A percentile compares a stretch with the other conserved stretches of the same genome.
phyloP scores from a whole-genome alignment of 345 rosid species.

The Syzygium aqueum region DNA sequence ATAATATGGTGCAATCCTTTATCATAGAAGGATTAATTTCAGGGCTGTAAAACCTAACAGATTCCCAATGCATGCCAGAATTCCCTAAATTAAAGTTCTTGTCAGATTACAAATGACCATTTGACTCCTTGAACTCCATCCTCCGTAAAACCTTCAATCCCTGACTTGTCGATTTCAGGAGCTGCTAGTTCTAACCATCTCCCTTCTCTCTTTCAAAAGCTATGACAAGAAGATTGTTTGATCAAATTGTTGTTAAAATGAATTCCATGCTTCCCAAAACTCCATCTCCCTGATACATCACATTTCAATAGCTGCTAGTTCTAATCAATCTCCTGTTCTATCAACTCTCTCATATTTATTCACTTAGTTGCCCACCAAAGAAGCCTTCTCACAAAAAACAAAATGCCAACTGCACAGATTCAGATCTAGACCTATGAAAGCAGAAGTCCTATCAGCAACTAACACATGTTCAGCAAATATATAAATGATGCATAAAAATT shows the following conservation, averaged over 20 bases:
- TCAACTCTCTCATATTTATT: neutral
- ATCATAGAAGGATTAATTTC: too few relatives aligned
- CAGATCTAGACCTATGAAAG: too few relatives aligned
- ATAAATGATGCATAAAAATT: too few relatives aligned
- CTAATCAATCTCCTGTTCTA: neutral
- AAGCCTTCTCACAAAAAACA: neutral
- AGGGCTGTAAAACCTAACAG: neutral
- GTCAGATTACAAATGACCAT: neutral
- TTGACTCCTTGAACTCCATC: neutral
- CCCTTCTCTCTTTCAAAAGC: neutral
- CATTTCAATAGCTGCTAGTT: neutral
- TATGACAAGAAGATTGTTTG: neutral
- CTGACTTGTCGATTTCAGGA: neutral
- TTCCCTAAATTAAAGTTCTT: neutral
- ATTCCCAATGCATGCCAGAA: too few relatives aligned
- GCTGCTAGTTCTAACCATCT: neutral
- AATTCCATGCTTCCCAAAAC: neutral
- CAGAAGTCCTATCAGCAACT: too few relatives aligned
- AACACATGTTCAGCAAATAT: too few relatives aligned
- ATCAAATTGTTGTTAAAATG: neutral
- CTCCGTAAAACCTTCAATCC: neutral
- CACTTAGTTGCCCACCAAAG: neutral
- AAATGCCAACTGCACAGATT: too few relatives aligned
- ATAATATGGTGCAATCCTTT: neutral
- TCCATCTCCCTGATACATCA: neutral